These are phyloP conservation scores for Panicum miliaceum DNA, from an alignment of 176 grass and related monocot genomes.

Conservation along the genomic window DNA sequence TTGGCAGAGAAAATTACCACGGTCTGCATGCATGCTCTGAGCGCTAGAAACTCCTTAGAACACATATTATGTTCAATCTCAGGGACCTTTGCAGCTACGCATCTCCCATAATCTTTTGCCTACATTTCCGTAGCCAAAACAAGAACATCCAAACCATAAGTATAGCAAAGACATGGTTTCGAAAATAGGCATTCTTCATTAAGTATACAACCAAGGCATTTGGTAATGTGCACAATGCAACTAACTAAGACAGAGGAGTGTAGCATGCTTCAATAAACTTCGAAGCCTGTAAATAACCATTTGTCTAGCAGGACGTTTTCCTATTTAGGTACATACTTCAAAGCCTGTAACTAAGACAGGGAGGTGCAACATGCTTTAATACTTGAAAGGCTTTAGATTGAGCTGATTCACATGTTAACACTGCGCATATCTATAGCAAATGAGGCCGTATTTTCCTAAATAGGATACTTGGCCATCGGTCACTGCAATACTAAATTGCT, in stretches of 20 bases:
- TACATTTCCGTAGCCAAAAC: constrained; percentile 44
- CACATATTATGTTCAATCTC: constrained; percentile 94
- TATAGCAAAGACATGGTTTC: constrained; percentile 8
- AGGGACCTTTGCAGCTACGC: constrained; percentile 71
- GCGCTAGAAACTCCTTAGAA: constrained; percentile 89
- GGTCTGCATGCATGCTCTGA: constrained; percentile 92
- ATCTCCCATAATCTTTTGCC: constrained; percentile 88
- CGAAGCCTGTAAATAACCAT: not conserved
- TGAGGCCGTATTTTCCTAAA: not conserved
- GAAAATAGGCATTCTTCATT: not conserved
- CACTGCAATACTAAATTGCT: not conserved
- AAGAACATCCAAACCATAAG: constrained; percentile 17
- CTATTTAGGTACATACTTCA: not conserved
- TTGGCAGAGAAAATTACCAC: constrained; percentile 54
- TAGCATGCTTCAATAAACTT: constrained; percentile 21
- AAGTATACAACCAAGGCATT: not conserved
- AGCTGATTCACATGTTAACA: not conserved
- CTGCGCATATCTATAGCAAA: not conserved
- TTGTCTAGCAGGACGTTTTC: not conserved
- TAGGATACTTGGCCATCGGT: not conserved
- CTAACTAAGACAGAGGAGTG: not conserved
- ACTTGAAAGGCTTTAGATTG: not conserved
- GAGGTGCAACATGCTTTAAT: not conserved
- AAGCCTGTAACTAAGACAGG: not conserved
- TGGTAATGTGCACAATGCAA: not conserved